phyloP scores from a whole-genome alignment of 2,329 filamentous ascomycete species.

The Knufia fluminis region DNA sequence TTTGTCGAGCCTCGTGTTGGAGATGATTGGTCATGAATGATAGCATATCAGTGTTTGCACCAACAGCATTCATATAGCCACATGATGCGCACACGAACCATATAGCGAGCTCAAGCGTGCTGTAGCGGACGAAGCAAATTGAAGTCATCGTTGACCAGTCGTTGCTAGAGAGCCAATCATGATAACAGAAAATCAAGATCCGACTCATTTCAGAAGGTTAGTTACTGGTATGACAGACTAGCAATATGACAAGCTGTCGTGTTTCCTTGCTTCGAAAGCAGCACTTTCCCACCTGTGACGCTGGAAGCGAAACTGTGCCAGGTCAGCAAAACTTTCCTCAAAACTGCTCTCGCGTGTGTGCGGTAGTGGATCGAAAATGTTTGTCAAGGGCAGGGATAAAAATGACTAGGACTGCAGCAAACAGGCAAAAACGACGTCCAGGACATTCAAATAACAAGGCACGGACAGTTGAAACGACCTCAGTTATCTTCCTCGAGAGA shows the following conservation, averaged over 20 bases:
- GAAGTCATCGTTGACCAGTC: not conserved
- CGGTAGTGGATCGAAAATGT: conserved; percentile 1
- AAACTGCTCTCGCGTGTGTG: not conserved
- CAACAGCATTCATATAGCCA: not conserved
- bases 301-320: conserved; percentile 5
- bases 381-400: conserved; percentile 2
- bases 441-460: not conserved
- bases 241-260: not conserved
- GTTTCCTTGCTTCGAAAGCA: not conserved
- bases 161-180: not conserved
- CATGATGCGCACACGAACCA: not conserved
- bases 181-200: not conserved
- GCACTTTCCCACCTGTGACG: not conserved
- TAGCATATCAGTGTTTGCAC: not conserved
- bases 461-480: not conserved
- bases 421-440: conserved; percentile 4
- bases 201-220: not conserved
- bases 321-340: not conserved
- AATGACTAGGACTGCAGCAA: conserved; percentile 3
- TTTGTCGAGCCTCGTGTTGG: not conserved
- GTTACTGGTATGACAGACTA: not conserved
- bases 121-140: not conserved
- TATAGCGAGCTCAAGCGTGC: not conserved
- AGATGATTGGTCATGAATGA: not conserved
- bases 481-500: no score